A percentile compares a stretch with the other conserved stretches of the same genome.
Conservation (phyloP, 228 moss, liverwort and hornwort species). For the Sphagnum fallax region DNA sequence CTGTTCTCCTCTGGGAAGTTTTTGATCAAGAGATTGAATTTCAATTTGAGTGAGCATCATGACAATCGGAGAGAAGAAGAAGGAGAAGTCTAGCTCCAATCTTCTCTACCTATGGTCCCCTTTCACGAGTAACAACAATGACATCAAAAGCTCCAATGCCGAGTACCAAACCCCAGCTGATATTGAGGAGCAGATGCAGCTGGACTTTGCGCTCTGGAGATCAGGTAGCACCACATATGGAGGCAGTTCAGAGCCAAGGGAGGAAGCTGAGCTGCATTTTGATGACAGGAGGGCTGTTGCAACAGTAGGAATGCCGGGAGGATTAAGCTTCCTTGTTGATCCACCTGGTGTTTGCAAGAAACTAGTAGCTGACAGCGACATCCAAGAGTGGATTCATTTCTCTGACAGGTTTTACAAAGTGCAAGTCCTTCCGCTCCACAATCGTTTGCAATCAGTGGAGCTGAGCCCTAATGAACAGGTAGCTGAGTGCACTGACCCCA, state of each 20-base stretch:
- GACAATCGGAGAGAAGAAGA: no score
- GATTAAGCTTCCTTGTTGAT: slow-evolving; percentile 24
- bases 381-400: slow-evolving; percentile 30
- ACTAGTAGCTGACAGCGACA: slow-evolving; percentile 17
- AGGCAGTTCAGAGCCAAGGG: slow-evolving; percentile 8
- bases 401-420: slow-evolving; percentile 29
- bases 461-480: slow-evolving; percentile 16
- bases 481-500: background rate
- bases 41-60: no score
- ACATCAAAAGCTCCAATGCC: no score
- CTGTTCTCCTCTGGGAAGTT: no score
- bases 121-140: no score
- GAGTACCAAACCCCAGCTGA: slow-evolving; percentile 8
- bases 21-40: no score
- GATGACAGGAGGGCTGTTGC: slow-evolving; percentile 12
- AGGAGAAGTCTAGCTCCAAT: no score
- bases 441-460: slow-evolving; percentile 6
- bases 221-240: slow-evolving; percentile 7
- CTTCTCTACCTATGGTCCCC: no score
- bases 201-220: slow-evolving; percentile 31
- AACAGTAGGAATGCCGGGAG: slow-evolving; percentile 13
- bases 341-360: slow-evolving; percentile 30
- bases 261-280: slow-evolving; percentile 11
- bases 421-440: slow-evolving; percentile 13
- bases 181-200: slow-evolving; percentile 27